A percentile compares a stretch with the other conserved stretches of the same genome.
phyloP scores from a whole-genome alignment of 148 eudicot genomes.

The Beta vulgaris region DNA sequence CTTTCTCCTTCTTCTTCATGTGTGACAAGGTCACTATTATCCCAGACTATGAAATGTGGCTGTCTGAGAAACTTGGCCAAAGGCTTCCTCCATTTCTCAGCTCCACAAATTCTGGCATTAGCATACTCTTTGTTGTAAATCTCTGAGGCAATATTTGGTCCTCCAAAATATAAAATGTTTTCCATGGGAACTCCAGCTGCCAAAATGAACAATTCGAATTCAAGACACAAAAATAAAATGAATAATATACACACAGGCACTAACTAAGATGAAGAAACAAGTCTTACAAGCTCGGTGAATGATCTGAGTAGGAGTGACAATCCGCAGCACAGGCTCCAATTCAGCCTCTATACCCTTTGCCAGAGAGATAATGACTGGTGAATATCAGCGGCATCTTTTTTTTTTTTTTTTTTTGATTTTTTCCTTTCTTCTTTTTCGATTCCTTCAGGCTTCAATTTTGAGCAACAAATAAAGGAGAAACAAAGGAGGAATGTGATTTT shows the following conservation, averaged over 20 bases:
- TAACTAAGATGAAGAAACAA: not conserved
- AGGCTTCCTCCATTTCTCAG: constrained; percentile 87
- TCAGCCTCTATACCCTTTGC: constrained; percentile 91
- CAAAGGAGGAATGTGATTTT: too few relatives aligned
- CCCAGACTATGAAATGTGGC: constrained; percentile 93
- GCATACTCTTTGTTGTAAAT: constrained; percentile 94
- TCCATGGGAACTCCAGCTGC: constrained; percentile 85
- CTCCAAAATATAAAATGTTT: constrained; percentile 90
- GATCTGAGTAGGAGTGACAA: constrained; percentile 85
- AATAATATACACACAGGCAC: too few relatives aligned
- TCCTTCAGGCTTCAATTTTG: too few relatives aligned
- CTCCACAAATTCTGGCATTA: constrained; percentile 88
- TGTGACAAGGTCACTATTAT: constrained; percentile 88
- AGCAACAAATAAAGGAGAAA: too few relatives aligned
- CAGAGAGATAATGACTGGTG: constrained; percentile 67
- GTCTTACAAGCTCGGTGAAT: constrained; percentile 73
- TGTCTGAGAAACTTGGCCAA: constrained; percentile 81
- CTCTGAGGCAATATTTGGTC: constrained; percentile 96
- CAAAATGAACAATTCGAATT: constrained; percentile 5
- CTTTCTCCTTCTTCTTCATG: too few relatives aligned
- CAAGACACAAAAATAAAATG: too few relatives aligned
- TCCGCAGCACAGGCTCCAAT: constrained; percentile 67
- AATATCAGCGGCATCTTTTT: too few relatives aligned
- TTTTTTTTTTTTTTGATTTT: too few relatives aligned
- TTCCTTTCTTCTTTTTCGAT: too few relatives aligned